These are phyloP conservation scores for Logfia minima DNA, from an alignment of 129 eudicot species.

Conservation along the genomic window DNA sequence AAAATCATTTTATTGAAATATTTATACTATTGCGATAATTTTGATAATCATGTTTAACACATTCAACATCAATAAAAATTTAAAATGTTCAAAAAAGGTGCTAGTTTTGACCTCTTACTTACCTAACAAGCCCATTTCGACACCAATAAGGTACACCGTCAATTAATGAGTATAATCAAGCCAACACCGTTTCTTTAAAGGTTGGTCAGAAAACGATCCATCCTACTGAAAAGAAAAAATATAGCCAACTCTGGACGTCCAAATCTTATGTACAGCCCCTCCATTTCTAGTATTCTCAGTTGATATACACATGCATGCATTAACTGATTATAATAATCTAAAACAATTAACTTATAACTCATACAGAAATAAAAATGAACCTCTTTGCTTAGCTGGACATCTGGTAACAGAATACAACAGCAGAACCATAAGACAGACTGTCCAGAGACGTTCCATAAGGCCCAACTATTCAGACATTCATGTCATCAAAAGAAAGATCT, in stretches of 20 bases:
- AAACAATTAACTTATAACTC: neutral
- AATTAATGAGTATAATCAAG: neutral
- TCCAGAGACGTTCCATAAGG: neutral
- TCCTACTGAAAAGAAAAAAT: neutral
- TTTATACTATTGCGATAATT: neutral
- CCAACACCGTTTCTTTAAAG: neutral
- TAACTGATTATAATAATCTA: neutral
- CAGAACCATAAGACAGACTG: neutral
- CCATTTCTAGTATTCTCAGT: neutral
- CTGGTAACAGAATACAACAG: neutral
- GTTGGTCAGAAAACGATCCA: neutral
- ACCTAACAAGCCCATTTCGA: neutral
- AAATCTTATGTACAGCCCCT: neutral
- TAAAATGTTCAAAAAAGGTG: neutral
- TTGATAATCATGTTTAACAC: neutral
- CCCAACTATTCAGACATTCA: neutral
- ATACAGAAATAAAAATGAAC: neutral
- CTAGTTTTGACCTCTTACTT: neutral
- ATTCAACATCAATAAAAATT: neutral
- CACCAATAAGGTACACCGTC: neutral
- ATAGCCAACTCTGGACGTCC: neutral
- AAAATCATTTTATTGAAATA: neutral
- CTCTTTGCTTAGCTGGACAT: neutral
- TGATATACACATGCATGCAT: neutral
- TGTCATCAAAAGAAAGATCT: neutral